phyloP scores from a whole-genome alignment of 768 basidiomycete genomes.

The Infundibulicybe gibba region DNA sequence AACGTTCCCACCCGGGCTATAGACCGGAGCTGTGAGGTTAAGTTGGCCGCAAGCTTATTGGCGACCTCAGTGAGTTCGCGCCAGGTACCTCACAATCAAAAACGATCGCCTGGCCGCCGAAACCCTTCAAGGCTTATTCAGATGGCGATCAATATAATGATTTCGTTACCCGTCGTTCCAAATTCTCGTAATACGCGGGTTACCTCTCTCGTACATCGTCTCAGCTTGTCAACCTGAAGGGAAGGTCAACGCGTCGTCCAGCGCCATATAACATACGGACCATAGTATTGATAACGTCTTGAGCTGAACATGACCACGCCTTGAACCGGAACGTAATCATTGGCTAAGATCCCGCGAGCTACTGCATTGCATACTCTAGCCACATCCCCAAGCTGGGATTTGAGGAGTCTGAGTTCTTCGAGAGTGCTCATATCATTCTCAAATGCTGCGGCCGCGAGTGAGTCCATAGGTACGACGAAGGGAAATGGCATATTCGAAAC shows the following conservation, averaged over 20 bases:
- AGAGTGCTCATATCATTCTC: constrained; percentile 68
- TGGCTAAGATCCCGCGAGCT: constrained; percentile 73
- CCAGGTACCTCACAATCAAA: constrained; percentile 89
- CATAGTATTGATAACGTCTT: constrained; percentile 79
- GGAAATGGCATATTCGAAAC: constrained; percentile 43
- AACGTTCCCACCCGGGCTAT: constrained; percentile 65
- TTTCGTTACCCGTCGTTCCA: constrained; percentile 65
- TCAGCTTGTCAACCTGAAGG: constrained; percentile 57
- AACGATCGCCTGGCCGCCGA: constrained; percentile 85
- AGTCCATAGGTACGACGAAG: constrained; percentile 51
- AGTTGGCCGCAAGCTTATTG: constrained; percentile 76
- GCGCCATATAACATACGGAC: constrained; percentile 18
- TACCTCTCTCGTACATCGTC: constrained; percentile 89
- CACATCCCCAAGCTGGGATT: constrained; percentile 82
- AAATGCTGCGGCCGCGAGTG: constrained; percentile 57
- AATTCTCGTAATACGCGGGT: constrained; percentile 85
- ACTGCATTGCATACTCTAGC: constrained; percentile 81
- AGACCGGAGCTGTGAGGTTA: constrained; percentile 80
- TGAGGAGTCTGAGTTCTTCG: constrained; percentile 74
- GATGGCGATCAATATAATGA: background rate
- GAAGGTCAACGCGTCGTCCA: no score
- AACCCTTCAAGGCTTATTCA: constrained; percentile 44
- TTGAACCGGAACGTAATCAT: constrained; percentile 78
- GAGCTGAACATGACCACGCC: constrained; percentile 75
- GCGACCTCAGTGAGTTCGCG: constrained; percentile 79